Evolutionary conservation across 805 yeast species (phyloP), one percentile per base, ranked within the genome.

Genomic region (Naumovozyma baii): DNA sequence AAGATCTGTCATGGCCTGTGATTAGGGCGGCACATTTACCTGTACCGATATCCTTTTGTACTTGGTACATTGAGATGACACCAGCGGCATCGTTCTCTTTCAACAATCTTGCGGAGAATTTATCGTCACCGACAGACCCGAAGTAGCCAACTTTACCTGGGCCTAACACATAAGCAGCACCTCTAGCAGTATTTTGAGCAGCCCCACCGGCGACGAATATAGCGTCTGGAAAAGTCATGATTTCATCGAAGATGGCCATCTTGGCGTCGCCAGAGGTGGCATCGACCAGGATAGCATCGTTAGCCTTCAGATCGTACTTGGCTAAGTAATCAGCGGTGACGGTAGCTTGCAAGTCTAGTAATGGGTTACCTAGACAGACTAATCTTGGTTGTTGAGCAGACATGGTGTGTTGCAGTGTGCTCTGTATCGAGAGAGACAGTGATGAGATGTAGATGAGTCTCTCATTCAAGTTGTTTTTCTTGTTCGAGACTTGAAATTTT

Each of bases 1-100:
- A 71, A 19, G 96, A 90, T 69, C 99, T 80, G 76, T 87, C 69
- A 59, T 73, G 74, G 41, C 92, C 95, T 41, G 78, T 78, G 63
- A 92, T 83, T 61, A 92, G 73, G 48, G 95, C 97, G 40, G 96
- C 99, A 72, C 99, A 92, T 64, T 90, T 90, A 59, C 99, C 99
- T 43, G 99, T 92, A 53, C 87, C 83, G 50, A 73, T 62, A 42
- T 72, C 76, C 32, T 73, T 74, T 62, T 82, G 87, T 54, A 84
- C 78, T 74, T 80, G 83, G 73, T 92, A 92, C 49, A 77, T 73
- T 41, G 96, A 80, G 60, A 74, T 70, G 51, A 92, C 85, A 55
- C 98, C 98, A 54, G 94, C 95, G 44, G 76, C 68, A 40, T 73
- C 69, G 68, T 92, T 92, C 64, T 96, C 97, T 56, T 76, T 78